Conservation (phyloP, 2,329 filamentous ascomycete species). For the Cryphonectria parasitica region DNA sequence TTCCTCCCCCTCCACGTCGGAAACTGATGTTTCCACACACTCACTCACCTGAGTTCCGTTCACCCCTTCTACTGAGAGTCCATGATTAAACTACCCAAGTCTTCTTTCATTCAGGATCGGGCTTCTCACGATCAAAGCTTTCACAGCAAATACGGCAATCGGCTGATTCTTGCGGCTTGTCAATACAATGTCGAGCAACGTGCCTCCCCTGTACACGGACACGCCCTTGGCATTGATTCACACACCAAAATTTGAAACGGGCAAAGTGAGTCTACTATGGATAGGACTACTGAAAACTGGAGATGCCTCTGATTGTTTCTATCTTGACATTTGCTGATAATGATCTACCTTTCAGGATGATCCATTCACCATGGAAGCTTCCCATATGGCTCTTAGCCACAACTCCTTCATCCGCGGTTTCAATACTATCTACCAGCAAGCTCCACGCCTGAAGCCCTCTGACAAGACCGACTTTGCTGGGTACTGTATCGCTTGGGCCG, state of each 20-base stretch:
- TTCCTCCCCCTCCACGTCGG: too few species aligned
- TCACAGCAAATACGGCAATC: too few species aligned
- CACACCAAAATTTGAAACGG: conserved; percentile 38
- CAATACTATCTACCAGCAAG: conserved; percentile 35
- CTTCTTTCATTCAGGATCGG: too few species aligned
- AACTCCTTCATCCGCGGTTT: conserved; percentile 35
- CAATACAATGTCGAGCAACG: background rate
- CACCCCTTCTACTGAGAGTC: too few species aligned
- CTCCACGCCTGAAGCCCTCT: conserved; percentile 22
- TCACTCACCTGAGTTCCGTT: too few species aligned
- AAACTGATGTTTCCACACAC: too few species aligned
- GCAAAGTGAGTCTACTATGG: conserved; percentile 39
- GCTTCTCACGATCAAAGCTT: too few species aligned
- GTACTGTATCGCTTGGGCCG: conserved; percentile 32
- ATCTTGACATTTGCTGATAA: background rate
- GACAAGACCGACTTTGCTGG: conserved; percentile 33
- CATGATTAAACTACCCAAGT: too few species aligned
- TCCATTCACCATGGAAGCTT: conserved; percentile 33
- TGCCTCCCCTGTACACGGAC: conserved; percentile 30
- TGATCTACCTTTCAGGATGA: conserved; percentile 27
- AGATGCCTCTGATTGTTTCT: background rate
- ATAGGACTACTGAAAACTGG: background rate
- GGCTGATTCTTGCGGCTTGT: too few species aligned
- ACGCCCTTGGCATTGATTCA: conserved; percentile 29
- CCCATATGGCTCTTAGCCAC: conserved; percentile 34